phyloP scores from a whole-genome alignment of 768 basidiomycete species.

The Mycena belliarum region DNA sequence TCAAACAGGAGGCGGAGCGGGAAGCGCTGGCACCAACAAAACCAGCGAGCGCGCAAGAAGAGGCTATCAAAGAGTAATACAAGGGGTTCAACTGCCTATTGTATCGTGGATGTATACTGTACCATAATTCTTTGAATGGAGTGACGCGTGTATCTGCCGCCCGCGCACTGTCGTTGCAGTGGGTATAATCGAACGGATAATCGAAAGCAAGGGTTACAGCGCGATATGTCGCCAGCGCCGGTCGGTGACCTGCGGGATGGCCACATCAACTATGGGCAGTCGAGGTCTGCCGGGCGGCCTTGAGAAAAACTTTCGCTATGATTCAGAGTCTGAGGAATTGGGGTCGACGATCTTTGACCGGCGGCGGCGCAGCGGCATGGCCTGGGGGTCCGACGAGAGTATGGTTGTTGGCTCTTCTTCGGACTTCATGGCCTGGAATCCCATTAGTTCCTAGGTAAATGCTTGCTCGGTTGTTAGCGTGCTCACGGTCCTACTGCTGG shows the following conservation, averaged over 20 bases:
- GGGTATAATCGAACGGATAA: too few relatives aligned
- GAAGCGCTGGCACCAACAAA: not conserved
- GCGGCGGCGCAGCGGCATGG: constrained; percentile 45
- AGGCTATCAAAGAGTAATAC: constrained; percentile 2
- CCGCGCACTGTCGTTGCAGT: not conserved
- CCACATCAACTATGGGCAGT: too few relatives aligned
- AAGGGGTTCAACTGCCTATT: not conserved
- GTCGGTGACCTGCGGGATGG: too few relatives aligned
- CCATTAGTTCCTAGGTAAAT: not conserved
- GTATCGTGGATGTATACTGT: not conserved
- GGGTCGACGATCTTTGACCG: constrained; percentile 41
- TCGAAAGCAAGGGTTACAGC: not conserved
- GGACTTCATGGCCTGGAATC: constrained; percentile 29
- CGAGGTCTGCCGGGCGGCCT: not conserved
- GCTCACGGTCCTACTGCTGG: constrained; percentile 17
- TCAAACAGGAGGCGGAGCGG: not conserved
- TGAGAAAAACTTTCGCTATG: constrained; percentile 16
- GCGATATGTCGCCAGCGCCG: not conserved
- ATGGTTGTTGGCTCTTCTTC: constrained; percentile 31
- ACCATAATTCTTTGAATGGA: not conserved
- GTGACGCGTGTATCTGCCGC: too few relatives aligned
- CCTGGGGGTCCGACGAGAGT: constrained; percentile 30
- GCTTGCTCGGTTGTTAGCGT: not conserved
- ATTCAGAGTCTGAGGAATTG: constrained; percentile 32
- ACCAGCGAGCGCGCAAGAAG: not conserved